Base-by-base conservation (phyloP, 1,284 basidiomycete species). In the Mycena sp. region DNA sequence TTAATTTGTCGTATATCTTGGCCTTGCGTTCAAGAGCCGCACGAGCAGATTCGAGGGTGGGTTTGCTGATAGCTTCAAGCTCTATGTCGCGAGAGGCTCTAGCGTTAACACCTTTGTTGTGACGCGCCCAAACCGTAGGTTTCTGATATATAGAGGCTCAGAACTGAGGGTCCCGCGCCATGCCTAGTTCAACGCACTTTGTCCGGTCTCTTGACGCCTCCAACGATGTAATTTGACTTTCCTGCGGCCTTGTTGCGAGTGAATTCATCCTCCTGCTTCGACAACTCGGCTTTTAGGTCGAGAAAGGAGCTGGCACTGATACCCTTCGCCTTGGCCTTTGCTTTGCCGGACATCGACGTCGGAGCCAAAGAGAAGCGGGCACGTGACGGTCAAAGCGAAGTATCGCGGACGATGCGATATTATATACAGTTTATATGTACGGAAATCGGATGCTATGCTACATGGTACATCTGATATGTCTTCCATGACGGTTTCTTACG, bases 1-100 rank as follows among this genome's bases (percentile, higher is more conserved):
- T 83, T 44, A 97, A 80, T 77, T 95, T 91, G 7, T 95, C 92
- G 77, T 98, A 98, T 70, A 93, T 89, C 78, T 88, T 87, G 7
- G 95, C 91, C 80, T 98, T 98, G 60, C 91, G 86, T 79, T 95
- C 91, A 63, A 98, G 81, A 6, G 86, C 87, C 1, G 89, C 88
- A 10, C 89, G 88, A 11, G 91, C 90, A 2, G 87, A 87, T 54
- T 95, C 93, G 10, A 93, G 79, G 0, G 91, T 93, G n/a, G 89
- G 88, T 75, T 85, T 88, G 80, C 87, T 89, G 67, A 92, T 80
- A 46, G 82, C 88, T 73, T 93, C 91, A 6, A 91, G 83, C 77
- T 93, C 91, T 13, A 89, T 77, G 80, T 95, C 93, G 44, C 90
- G 86, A 37, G 84, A 82, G 0, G 88, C 88, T 1, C 93, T 88